Evolutionary conservation across 352 stramenopile genomes (phyloP), one percentile per base, ranked within the genome.

Genomic region (Phytophthora parvispora): DNA sequence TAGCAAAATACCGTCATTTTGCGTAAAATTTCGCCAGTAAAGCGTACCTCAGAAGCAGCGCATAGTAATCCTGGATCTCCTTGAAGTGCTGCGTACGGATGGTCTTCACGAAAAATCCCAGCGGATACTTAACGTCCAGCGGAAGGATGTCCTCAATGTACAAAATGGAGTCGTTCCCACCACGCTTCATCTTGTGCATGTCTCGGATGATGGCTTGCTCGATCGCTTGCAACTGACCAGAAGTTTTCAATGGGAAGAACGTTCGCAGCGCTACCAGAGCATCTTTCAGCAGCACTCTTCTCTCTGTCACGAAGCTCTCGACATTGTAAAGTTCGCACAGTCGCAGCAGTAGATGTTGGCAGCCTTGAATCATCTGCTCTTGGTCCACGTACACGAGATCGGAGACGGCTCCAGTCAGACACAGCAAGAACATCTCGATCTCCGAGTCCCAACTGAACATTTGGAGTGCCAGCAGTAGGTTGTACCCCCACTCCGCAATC

Each of bases 401-500:
- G 3, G 84, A 92, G 51, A 95, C 74, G 1, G 86, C 85, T 10
- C 76, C 62, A 18, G 87, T 94, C 29, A 95, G 64, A 43, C 81
- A 92, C 18, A 95, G 38, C 4, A 95, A 47, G 36, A 95, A 95
- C 28, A 95, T 61, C 63, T 94, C 86, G 24, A 95, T 81, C 67
- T 95, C 88, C 12, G 84, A 81, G 57, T 95, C 88, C 88, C 86
- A 95, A 16, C 69, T 77, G 48, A 84, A 93, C 42, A 70, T 60
- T 50, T 92, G 86, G 18, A 94, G 76, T 3, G 81, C 83, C 3
- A 94, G 36, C 3, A 95, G 55, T n/a, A 94, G 78, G 64, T 94
- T 95, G 71, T 95, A 95, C n/a, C 87, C 87, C 86, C 86, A 95
- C 69, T 95, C 86, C 3, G 88, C 88, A 32, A 95, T 89, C 22